Evolutionary conservation across 345 rosid genomes (phyloP).

Genomic region (Eucalyptus sp.): DNA sequence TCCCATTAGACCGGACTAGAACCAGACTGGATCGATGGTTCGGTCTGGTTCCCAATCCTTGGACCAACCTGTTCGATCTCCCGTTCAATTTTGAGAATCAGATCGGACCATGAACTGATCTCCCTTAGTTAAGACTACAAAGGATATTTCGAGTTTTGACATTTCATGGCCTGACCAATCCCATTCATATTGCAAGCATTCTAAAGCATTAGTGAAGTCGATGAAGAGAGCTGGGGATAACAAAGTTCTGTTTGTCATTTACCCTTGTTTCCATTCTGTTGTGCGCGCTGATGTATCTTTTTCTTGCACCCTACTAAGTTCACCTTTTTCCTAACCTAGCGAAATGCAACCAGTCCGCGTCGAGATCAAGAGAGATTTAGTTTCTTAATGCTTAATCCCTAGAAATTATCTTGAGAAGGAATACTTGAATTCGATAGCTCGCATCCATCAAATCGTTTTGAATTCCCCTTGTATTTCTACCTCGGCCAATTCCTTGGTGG

Average conservation of each 20-base stretch:
- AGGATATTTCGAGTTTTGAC: neutral
- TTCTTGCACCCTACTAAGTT: neutral
- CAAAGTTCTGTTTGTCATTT: neutral
- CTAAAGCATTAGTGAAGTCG: neutral
- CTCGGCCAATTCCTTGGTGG: neutral
- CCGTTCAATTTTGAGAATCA: too few relatives aligned
- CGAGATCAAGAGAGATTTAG: neutral
- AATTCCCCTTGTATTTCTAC: neutral
- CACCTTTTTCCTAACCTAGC: neutral
- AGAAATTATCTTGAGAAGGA: neutral
- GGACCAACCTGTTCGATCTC: too few relatives aligned
- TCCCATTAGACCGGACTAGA: accelerated
- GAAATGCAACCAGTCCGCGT: accelerated
- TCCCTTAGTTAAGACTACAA: too few relatives aligned
- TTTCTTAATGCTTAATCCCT: too few relatives aligned
- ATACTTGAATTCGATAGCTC: neutral
- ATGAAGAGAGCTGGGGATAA: neutral
- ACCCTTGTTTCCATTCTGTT: neutral
- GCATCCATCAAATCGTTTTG: neutral
- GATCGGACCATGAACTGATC: too few relatives aligned
- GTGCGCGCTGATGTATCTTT: accelerated
- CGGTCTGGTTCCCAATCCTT: accelerated
- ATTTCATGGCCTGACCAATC: neutral
- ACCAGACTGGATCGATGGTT: too few relatives aligned
- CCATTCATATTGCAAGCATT: neutral